Evolutionary conservation across 768 basidiomycete species (phyloP).

Genomic region (Suillus variegatus): DNA sequence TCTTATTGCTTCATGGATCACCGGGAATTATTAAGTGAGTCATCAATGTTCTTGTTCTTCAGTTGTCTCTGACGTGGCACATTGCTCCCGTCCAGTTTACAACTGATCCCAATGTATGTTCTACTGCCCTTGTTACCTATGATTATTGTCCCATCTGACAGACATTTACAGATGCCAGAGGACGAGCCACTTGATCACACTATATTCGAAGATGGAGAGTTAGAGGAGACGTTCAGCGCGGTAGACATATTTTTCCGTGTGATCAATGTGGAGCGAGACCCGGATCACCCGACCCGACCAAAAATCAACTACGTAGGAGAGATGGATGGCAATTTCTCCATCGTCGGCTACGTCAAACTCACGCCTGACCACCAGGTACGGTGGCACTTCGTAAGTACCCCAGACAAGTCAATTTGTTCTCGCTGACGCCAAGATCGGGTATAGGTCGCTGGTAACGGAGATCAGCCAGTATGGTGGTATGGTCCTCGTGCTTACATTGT

Average conservation of each 20-base stretch:
- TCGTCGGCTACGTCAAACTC: conserved; percentile 57
- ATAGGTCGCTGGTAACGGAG: conserved; percentile 53
- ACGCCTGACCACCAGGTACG: conserved; percentile 58
- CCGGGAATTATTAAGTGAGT: conserved; percentile 61
- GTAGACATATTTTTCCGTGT: conserved; percentile 49
- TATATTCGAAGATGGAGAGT: conserved; percentile 52
- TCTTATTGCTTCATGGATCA: conserved; percentile 75
- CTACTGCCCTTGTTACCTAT: not conserved
- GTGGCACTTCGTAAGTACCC: conserved; percentile 61
- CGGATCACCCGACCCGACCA: conserved; percentile 50
- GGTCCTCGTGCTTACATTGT: conserved; percentile 10
- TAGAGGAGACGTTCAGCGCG: conserved; percentile 54
- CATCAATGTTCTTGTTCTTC: not conserved
- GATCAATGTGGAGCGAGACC: conserved; percentile 42
- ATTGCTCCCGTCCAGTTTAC: conserved; percentile 40
- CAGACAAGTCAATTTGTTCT: not conserved
- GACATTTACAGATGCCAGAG: conserved; percentile 27
- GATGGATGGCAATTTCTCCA: conserved; percentile 47
- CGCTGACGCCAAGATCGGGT: conserved; percentile 14
- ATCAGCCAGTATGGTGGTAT: conserved; percentile 58
- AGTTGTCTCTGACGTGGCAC: conserved; percentile 3
- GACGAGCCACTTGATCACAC: conserved; percentile 39
- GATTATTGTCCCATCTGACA: conserved; percentile 5
- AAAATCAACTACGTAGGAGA: conserved; percentile 55
- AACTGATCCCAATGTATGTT: conserved; percentile 42